Percentiles rank a stretch among this genome's conserved stretches.
Evolutionary conservation across 2,329 filamentous ascomycete species (phyloP).

Genomic region (Aureobasidium sp.): DNA sequence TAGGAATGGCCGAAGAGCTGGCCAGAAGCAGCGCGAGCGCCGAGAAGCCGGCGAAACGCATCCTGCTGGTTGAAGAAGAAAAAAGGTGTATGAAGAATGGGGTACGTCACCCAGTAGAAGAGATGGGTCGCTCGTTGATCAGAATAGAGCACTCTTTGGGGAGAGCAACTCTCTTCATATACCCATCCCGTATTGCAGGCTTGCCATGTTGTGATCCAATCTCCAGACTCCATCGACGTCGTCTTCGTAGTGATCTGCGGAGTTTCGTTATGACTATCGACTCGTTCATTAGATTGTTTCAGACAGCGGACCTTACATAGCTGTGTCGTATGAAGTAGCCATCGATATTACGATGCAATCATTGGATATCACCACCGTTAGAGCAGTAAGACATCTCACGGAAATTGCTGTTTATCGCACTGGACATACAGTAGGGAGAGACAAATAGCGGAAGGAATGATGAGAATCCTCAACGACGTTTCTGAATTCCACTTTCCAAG

Average conservation of each 20-base stretch:
- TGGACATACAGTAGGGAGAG: not conserved
- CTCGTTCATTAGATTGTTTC: conserved; percentile 2
- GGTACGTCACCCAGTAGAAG: not conserved
- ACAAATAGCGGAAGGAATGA: not conserved
- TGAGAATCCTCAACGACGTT: not conserved
- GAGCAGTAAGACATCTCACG: not conserved
- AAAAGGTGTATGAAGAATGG: not conserved
- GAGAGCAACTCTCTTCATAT: not conserved
- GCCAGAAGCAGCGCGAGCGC: conserved; percentile 9
- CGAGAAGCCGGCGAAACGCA: conserved; percentile 10
- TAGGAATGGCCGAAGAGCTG: conserved; percentile 7
- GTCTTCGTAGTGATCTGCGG: not conserved
- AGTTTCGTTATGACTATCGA: conserved; percentile 14
- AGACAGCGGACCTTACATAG: not conserved
- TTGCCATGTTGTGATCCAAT: conserved; percentile 2
- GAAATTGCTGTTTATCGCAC: not conserved
- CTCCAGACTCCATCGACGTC: not conserved
- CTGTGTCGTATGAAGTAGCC: not conserved
- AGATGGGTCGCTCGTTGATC: conserved; percentile 1
- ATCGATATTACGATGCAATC: not conserved
- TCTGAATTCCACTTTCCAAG: not conserved
- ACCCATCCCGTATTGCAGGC: not conserved
- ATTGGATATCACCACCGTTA: not conserved
- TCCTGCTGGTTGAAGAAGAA: not conserved
- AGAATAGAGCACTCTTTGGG: not conserved